Conservation (phyloP, 495 filamentous ascomycete genomes). For the Podospora appendiculata region DNA sequence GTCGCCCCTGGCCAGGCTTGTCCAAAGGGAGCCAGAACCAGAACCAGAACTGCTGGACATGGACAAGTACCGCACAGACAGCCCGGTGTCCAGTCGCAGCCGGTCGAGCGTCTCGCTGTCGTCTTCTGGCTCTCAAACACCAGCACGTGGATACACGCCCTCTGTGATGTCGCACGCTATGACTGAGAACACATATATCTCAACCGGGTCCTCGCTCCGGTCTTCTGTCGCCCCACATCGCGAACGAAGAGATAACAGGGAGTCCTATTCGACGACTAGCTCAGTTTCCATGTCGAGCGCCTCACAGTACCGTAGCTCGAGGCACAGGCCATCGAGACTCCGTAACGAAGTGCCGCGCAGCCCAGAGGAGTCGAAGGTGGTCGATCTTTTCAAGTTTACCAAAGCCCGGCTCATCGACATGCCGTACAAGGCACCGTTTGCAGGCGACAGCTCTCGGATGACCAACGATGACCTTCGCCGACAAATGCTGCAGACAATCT, state of each 20-base stretch:
- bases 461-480: slow-evolving; percentile 79
- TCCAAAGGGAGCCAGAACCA: slow-evolving; percentile 44
- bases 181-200: slow-evolving; percentile 57
- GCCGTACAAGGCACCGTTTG: slow-evolving; percentile 60
- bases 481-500: slow-evolving; percentile 91
- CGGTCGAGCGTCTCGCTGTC: slow-evolving; percentile 54
- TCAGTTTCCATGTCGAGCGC: slow-evolving; percentile 50
- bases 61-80: slow-evolving; percentile 42
- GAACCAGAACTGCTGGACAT: slow-evolving; percentile 35
- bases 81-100: slow-evolving; percentile 57
- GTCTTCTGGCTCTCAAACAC: slow-evolving; percentile 38
- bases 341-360: slow-evolving; percentile 71
- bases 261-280: slow-evolving; percentile 50
- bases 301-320: slow-evolving; percentile 51
- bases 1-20: slow-evolving; percentile 59
- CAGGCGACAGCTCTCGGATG: slow-evolving; percentile 53
- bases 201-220: slow-evolving; percentile 49
- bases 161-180: slow-evolving; percentile 42
- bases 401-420: slow-evolving; percentile 68
- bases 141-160: slow-evolving; percentile 26
- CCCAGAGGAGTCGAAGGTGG: slow-evolving; percentile 50
- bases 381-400: slow-evolving; percentile 64
- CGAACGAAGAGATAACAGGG: slow-evolving; percentile 34
- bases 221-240: slow-evolving; percentile 29
- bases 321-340: slow-evolving; percentile 59